Evolutionary conservation across 2,329 filamentous ascomycete species (phyloP), one percentile per base, ranked within the genome.

Genomic region (Diaporthe longicolla): DNA sequence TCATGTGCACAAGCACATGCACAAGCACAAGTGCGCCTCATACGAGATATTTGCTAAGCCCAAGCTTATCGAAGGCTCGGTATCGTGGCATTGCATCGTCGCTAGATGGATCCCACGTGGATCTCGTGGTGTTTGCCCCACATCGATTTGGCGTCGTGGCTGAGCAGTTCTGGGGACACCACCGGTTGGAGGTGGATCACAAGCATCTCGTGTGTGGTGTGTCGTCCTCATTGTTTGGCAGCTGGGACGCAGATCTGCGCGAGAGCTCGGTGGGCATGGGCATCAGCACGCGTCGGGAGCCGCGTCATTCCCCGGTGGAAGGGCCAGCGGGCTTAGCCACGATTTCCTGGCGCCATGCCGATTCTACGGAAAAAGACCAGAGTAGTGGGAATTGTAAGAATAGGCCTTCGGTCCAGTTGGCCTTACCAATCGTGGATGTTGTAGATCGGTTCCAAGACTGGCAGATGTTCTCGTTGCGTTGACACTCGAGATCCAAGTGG

Each of bases 71-170:
- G 45, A n/a, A 32, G 21, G 24, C 19, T 37, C 21, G 45, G 21
- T 52, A 66, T 52, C 63, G 63, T 66, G 63, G 45, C 45, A 37
- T 40, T 37, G 45, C 21, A 37, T 52, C 29, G 45, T 50, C 50
- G 29, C 45, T 45, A 37, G n/a, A 68, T 68, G 48, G 63, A 68
- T 54, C 45, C 48, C 45, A 29, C 63, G 48, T 68, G 63, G 57
- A 71, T 48, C 32, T 61, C 29, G 40, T 57, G 52, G n/a, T 24
- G 26, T 24, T 24, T 52, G 57, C 70, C 37, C 70, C 70, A 61
- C 57, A 63, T 32, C 24, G 48, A 63, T 35, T 24, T 19, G 17
- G 40, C 37, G 48, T 55, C 45, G 70, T 43, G 70, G 70, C 70
- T 63, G 57, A 35, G 55, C 32, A 35, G 35, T 63, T 13, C 24